phyloP scores from a whole-genome alignment of 208 protist genomes.

The Angomonas ambiguus region DNA sequence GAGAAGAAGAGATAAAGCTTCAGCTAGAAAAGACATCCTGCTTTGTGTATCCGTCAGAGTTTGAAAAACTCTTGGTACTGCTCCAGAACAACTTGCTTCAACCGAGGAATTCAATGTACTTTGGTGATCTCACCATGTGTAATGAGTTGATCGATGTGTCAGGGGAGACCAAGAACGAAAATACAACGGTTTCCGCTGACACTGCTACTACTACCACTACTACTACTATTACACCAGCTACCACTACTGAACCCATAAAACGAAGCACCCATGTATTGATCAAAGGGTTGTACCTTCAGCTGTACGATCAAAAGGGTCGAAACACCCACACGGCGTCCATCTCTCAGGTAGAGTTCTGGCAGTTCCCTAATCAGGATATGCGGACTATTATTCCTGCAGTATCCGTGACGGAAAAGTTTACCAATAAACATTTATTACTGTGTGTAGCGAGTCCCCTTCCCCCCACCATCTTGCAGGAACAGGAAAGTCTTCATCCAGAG shows the following conservation, averaged over 20 bases:
- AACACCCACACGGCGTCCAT: constrained; percentile 62
- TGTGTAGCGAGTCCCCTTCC: background rate
- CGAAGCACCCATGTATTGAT: constrained; percentile 50
- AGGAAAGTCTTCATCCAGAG: background rate
- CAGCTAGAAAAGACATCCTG: constrained; percentile 47
- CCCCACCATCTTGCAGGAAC: background rate
- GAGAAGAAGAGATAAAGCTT: constrained; percentile 25
- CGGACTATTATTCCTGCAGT: constrained; percentile 34
- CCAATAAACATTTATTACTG: constrained; percentile 42
- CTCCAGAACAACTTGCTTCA: constrained; percentile 60
- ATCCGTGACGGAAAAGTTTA: constrained; percentile 55
- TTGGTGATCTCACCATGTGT: constrained; percentile 20
- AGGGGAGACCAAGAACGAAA: background rate
- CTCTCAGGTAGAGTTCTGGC: constrained; percentile 26
- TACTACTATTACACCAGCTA: background rate
- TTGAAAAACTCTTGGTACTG: constrained; percentile 59
- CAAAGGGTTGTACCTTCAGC: constrained; percentile 36
- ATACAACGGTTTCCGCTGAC: too few relatives aligned
- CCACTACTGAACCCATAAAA: background rate
- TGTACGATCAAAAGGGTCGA: constrained; percentile 55
- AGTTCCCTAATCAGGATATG: constrained; percentile 35
- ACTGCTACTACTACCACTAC: too few relatives aligned
- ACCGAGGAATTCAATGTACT: constrained; percentile 44
- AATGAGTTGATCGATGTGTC: background rate
- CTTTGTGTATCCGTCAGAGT: constrained; percentile 48